Evolutionary conservation across 202 grass and related monocot genomes (phyloP).

Genomic region (Cymbopogon flexuosus): DNA sequence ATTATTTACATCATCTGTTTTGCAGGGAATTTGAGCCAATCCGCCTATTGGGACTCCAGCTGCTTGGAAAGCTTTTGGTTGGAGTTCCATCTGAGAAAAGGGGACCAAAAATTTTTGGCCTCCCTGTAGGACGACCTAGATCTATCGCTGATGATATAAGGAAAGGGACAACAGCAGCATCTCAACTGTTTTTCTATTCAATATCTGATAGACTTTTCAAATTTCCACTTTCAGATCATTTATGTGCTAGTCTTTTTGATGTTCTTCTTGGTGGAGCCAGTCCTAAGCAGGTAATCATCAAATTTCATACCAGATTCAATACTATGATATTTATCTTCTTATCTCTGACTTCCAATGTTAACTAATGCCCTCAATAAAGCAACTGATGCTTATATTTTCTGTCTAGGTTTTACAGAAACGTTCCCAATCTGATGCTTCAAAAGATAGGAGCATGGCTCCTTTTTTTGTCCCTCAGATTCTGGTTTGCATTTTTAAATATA

Average conservation of each 20-base stretch:
- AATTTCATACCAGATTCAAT: conserved; percentile 25
- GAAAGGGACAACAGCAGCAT: conserved; percentile 41
- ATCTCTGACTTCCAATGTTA: not conserved
- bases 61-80: conserved; percentile 90
- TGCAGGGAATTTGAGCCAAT: conserved; percentile 82
- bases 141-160: conserved; percentile 56
- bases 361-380: not conserved
- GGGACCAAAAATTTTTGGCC: conserved; percentile 73
- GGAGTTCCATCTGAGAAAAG: conserved; percentile 80
- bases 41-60: conserved; percentile 82
- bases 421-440: conserved; percentile 47
- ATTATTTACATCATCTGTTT: conserved; percentile 2
- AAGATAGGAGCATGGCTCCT: conserved; percentile 65
- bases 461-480: conserved; percentile 95
- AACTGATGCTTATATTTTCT: conserved; percentile 34
- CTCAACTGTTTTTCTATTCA: conserved; percentile 68
- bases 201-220: conserved; percentile 82
- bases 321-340: conserved; percentile 7
- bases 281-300: conserved; percentile 82
- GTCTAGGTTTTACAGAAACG: conserved; percentile 86
- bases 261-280: conserved; percentile 98
- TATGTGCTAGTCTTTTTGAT: conserved; percentile 87
- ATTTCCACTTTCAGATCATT: conserved; percentile 83
- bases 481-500: conserved; percentile 80
- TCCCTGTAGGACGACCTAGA: conserved; percentile 74